Base-by-base conservation (phyloP, 805 yeast genomes). In the Ogataea henricii region DNA sequence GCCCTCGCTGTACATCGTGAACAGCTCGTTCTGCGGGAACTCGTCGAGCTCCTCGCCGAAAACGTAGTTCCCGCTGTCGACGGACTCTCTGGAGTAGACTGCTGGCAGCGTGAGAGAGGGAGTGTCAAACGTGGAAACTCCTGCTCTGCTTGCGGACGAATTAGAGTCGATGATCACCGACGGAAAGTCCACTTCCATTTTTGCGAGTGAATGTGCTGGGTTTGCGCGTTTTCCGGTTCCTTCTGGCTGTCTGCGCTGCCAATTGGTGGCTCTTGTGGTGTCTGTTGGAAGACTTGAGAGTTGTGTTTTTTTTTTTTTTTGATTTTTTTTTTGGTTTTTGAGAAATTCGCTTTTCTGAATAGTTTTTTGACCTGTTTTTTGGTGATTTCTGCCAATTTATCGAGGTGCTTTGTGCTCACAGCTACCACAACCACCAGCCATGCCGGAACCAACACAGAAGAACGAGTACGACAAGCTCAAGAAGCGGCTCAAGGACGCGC, bases 121-220 rank as follows among this genome's bases (percentile, higher is more conserved):
- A 16, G 79, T 61, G 43, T 84, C 87, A 41, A 76, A 82, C 43
- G 77, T 76, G 13, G 89, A 82, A 55, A 83, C 75, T 2, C 92
- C 92, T 0, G 90, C 90, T 49, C 82, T 78, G 20, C 89, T 83
- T 9, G 75, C 69, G 43, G 74, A 66, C 1, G 88, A 73, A 16
- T 89, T 89, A 58, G 80, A 80, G 61, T 86, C 91, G 20, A 86
- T 80, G 45, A 86, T 85, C 10, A 85, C 77, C 6, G 89, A 78
- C n/a, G 84, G 81, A 44, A 76, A 66, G 29, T 67, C 63, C 45
- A 59, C 58, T 45, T 62, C 68, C 67, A 67, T 66, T 41, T 18
- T 34, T 9, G 23, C 13, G n/a, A 34, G 10, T 6, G 37, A 10
- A 18, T 10, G 6, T 10, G 37, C 13, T 34, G 10, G 4, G 4